phyloP scores from a whole-genome alignment of 1,139 yeast genomes.

The Pichia sp. region DNA sequence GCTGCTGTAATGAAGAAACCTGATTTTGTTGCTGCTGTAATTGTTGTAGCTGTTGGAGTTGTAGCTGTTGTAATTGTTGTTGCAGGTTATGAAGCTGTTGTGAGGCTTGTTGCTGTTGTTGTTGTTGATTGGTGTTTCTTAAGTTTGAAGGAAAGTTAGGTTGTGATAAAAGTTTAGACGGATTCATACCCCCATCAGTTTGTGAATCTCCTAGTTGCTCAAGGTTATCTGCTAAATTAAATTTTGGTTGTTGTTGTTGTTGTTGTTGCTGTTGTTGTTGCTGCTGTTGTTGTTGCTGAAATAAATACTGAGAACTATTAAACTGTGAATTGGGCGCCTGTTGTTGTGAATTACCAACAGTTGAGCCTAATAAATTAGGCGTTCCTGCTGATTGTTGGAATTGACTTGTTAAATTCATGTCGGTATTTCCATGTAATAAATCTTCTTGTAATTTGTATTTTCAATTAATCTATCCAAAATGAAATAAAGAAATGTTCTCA shows the following conservation, averaged over 20 bases:
- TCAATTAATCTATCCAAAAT: background rate
- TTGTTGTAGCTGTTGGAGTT: conserved; percentile 27
- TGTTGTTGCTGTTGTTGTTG: conserved; percentile 9
- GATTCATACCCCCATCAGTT: conserved; percentile 25
- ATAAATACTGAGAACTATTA: conserved; percentile 14
- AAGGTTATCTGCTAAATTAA: background rate
- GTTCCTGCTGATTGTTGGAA: conserved; percentile 13
- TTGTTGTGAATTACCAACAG: conserved; percentile 9
- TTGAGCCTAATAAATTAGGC: conserved; percentile 6
- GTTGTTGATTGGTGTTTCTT: conserved; percentile 21
- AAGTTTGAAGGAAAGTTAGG: conserved; percentile 34
- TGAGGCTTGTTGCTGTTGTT: conserved; percentile 15
- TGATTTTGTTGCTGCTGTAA: conserved; percentile 22
- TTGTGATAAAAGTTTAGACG: conserved; percentile 33
- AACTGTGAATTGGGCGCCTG: conserved; percentile 12
- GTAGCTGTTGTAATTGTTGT: conserved; percentile 22
- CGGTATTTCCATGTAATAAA: background rate
- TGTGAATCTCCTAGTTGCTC: conserved; percentile 9
- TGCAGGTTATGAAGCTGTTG: conserved; percentile 17
- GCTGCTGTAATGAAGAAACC: conserved; percentile 11
- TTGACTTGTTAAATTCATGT: conserved; percentile 16
- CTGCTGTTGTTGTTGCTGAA: conserved; percentile 15
- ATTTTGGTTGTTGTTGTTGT: conserved; percentile 3
- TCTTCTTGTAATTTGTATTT: too few relatives aligned
- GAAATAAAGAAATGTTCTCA: too few relatives aligned